Evolutionary conservation across 805 yeast genomes (phyloP), one percentile per base, ranked within the genome.

Genomic region (Candida incommunis): DNA sequence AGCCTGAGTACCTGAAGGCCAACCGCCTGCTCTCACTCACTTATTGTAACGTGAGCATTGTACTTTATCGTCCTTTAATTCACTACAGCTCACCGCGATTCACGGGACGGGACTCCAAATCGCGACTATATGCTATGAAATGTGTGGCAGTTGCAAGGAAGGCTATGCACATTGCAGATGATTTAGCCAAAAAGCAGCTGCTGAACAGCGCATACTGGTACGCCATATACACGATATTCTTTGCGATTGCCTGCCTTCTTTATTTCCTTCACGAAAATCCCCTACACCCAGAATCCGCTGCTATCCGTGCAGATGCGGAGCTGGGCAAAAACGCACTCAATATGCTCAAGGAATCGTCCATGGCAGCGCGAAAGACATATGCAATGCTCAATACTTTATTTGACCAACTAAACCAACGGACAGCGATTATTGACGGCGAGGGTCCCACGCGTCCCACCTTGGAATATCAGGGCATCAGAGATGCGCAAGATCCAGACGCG

Each of bases 161-260:
- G 54, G 94, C 83, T 23, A 87, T 87, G 16, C 78, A 79, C 54
- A 60, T 85, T 46, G 86, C 95, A 0, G 77, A 82, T 53, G 86
- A 81, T 55, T 76, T 87, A 86, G 78, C 82, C 49, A 72, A 75
- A 51, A 75, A 78, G 50, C 71, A 79, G 47, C 69, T 84, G 60
- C 65, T 87, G 34, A 75, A 79, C 51, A 95, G 95, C 0, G 82
- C 92, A 2, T 88, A 87, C 57, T 86, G 95, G 95, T 87, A 85
- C 57, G 78, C 92, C 4, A 82, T 83, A 56, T 87, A 87, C 60
- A 84, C 95, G 0, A 80, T 87, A 3, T 87, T 86, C 59, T 85
- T 84, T 63, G 79, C 94, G 2, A 86, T 86, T 48, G 94, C 95
- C 0, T 82, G 94, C 56, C 67, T 86, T 53, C 82, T 84, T 16